Evolutionary conservation across 148 eudicot species (phyloP).

Genomic region (Rhododendron mucronatum): DNA sequence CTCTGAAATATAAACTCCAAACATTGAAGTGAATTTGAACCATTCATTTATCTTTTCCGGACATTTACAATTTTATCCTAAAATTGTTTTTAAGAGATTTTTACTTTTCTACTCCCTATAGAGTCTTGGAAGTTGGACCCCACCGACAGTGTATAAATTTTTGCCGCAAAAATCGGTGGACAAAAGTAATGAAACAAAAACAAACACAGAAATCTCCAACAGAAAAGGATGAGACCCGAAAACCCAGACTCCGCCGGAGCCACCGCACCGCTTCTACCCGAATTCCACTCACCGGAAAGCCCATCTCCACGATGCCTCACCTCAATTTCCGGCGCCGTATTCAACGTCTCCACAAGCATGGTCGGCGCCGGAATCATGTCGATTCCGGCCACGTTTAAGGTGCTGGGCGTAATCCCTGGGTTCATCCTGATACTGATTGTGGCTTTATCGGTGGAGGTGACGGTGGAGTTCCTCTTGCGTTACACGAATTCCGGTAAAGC

Average conservation of each 20-base stretch:
- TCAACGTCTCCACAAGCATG: constrained; percentile 82
- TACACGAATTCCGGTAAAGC: constrained; percentile 53
- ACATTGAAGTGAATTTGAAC: too few species aligned
- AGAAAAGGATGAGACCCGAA: constrained; percentile 17
- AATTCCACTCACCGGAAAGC: constrained; percentile 8
- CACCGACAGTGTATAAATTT: not conserved
- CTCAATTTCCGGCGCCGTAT: constrained; percentile 60
- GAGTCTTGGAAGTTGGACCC: not conserved
- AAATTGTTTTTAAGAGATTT: too few species aligned
- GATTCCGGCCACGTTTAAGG: constrained; percentile 85
- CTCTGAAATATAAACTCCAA: too few species aligned
- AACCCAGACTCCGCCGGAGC: constrained; percentile 7
- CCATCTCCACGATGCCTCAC: constrained; percentile 12
- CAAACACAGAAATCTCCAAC: not conserved
- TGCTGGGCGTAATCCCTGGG: constrained; percentile 67
- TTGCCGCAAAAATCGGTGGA: not conserved
- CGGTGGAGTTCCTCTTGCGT: constrained; percentile 68
- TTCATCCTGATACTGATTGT: constrained; percentile 47
- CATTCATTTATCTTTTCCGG: too few species aligned
- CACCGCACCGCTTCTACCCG: constrained; percentile 32
- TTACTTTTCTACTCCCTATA: too few species aligned
- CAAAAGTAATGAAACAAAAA: not conserved
- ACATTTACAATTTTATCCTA: too few species aligned
- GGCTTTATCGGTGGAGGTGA: constrained; percentile 60
- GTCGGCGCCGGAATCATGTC: constrained; percentile 95